phyloP scores from a whole-genome alignment of 345 rosid genomes.

The Salix exigua region DNA sequence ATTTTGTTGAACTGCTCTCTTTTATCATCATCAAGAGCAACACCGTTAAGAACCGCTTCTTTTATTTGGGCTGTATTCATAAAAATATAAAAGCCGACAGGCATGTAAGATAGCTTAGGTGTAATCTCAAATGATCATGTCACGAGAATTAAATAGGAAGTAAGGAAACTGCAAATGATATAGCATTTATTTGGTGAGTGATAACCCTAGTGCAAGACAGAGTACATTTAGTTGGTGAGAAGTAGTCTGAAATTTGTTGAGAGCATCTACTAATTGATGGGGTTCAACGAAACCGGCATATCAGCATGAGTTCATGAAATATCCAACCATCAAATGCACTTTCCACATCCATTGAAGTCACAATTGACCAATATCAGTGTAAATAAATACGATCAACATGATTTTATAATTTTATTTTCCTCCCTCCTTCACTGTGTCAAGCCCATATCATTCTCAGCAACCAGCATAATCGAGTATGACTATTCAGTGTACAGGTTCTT shows the following conservation, averaged over 20 bases:
- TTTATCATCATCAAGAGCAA: conserved; percentile 81
- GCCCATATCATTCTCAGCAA: background rate
- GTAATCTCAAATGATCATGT: background rate
- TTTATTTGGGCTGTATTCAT: conserved; percentile 56
- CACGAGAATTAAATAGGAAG: background rate
- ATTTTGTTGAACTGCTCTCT: conserved; percentile 79
- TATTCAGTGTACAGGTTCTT: background rate
- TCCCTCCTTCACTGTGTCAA: background rate
- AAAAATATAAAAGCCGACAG: conserved; percentile 15
- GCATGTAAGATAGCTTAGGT: conserved; percentile 7
- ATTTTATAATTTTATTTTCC: background rate
- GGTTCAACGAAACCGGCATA: background rate
- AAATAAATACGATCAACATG: background rate
- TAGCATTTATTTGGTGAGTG: background rate
- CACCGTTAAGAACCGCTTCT: conserved; percentile 88
- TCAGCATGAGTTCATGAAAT: background rate
- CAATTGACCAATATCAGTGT: background rate
- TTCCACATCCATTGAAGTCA: background rate
- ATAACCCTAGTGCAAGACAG: background rate
- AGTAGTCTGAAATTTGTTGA: background rate
- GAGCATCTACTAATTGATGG: background rate
- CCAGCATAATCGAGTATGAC: background rate
- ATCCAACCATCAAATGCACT: background rate
- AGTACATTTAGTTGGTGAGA: background rate
- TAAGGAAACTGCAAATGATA: background rate